These are phyloP conservation scores for Pythium volutum DNA, from an alignment of 352 stramenopile genomes.

Conservation along the genomic window DNA sequence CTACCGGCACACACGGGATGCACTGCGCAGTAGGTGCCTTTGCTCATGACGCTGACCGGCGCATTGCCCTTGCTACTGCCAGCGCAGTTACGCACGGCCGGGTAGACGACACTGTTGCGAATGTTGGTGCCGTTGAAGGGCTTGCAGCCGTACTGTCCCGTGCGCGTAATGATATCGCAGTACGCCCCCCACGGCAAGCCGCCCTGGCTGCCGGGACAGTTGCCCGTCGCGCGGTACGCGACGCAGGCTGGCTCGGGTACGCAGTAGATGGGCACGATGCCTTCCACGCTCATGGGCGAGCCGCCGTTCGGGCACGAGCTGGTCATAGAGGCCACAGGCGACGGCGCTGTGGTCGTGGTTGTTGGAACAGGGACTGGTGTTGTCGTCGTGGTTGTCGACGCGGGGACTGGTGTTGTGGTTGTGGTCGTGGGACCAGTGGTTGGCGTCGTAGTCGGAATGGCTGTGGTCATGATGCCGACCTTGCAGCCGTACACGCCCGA, in stretches of 20 bases:
- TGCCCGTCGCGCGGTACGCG: neutral
- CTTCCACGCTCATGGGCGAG: slow-evolving; percentile 21
- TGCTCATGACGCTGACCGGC: slow-evolving; percentile 15
- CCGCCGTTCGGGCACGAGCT: neutral
- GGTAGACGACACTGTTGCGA: slow-evolving; percentile 12
- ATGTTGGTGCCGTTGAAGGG: slow-evolving; percentile 17
- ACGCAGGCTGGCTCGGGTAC: slow-evolving; percentile 19
- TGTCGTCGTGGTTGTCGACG: no score
- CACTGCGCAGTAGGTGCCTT: slow-evolving; percentile 14
- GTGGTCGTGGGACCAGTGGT: neutral
- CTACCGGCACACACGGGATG: slow-evolving; percentile 16
- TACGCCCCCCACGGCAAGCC: slow-evolving; percentile 14
- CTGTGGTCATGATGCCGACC: neutral
- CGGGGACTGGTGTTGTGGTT: neutral
- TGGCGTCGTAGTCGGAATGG: no score
- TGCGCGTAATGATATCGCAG: slow-evolving; percentile 18
- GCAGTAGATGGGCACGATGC: slow-evolving; percentile 14
- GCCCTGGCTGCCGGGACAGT: slow-evolving; percentile 11
- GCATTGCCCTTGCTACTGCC: slow-evolving; percentile 9
- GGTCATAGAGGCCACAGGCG: neutral
- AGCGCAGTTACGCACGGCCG: slow-evolving; percentile 9
- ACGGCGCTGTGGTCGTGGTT: neutral
- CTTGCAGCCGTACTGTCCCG: slow-evolving; percentile 18
- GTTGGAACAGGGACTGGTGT: neutral
- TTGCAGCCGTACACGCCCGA: slow-evolving; percentile 22